Evolutionary conservation across 1,284 basidiomycete genomes (phyloP).

Genomic region (Heterobasidion occidentale): DNA sequence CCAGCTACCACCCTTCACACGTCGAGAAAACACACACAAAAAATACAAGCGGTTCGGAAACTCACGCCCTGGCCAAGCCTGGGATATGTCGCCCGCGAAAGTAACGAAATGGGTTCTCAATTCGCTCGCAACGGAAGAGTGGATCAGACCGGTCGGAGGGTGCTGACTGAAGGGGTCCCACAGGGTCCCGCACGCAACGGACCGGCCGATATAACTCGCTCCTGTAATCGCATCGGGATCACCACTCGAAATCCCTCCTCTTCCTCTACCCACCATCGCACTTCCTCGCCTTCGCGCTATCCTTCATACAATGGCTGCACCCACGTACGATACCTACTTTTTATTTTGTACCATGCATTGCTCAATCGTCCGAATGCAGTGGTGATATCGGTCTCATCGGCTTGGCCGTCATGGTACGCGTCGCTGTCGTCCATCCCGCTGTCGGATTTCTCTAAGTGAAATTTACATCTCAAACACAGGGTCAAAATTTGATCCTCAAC

Average conservation of each 20-base stretch:
- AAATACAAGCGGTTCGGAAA: not conserved
- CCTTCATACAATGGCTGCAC: conserved; percentile 30
- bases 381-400: conserved; percentile 93
- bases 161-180: not conserved
- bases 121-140: not conserved
- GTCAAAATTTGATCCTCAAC: conserved; percentile 95
- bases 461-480: conserved; percentile 38
- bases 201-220: not conserved
- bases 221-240: conserved; percentile 3
- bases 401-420: conserved; percentile 91
- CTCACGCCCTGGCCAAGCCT: not conserved
- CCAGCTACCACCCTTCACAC: too few species aligned
- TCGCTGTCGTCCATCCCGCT: not conserved
- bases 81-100: not conserved
- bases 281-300: conserved; percentile 18
- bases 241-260: conserved; percentile 9
- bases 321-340: conserved; percentile 26
- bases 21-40: not conserved
- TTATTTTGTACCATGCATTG: not conserved
- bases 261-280: conserved; percentile 19
- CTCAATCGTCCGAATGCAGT: conserved; percentile 29
- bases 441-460: conserved; percentile 11
- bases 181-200: not conserved
- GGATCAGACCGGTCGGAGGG: not conserved
- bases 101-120: not conserved